Percentiles rank a stretch among this genome's conserved stretches.
phyloP scores from a whole-genome alignment of 768 basidiomycete genomes.

The Clavaria fumosa region DNA sequence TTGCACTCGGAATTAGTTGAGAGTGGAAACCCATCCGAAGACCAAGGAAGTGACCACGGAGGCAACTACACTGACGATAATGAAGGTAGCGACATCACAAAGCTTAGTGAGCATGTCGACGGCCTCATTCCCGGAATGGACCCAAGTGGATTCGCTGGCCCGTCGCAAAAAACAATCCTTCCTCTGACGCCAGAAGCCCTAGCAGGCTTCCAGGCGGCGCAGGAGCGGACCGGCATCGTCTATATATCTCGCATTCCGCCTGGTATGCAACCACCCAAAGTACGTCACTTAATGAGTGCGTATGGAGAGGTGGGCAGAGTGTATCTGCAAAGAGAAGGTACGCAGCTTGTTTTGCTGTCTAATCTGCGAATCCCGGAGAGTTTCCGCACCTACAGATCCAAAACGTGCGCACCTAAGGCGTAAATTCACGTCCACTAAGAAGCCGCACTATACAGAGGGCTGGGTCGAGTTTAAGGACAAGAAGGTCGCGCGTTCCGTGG shows the following conservation, averaged over 20 bases:
- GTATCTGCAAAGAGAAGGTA: slow-evolving; percentile 88
- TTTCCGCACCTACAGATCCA: slow-evolving; percentile 34
- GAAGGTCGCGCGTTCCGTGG: slow-evolving; percentile 74
- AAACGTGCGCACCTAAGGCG: slow-evolving; percentile 75
- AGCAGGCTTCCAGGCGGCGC: slow-evolving; percentile 56
- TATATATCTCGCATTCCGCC: slow-evolving; percentile 96
- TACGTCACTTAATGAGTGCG: slow-evolving; percentile 80
- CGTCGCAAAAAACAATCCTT: slow-evolving; percentile 35
- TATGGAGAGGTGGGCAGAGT: slow-evolving; percentile 88
- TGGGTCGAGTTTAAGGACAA: slow-evolving; percentile 99
- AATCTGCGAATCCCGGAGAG: not conserved
- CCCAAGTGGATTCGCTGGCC: slow-evolving; percentile 41
- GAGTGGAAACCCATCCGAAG: no score
- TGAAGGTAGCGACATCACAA: no score
- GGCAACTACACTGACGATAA: no score
- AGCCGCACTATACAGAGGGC: slow-evolving; percentile 84
- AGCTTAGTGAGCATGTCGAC: no score
- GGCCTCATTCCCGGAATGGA: slow-evolving; percentile 36
- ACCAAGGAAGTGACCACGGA: no score
- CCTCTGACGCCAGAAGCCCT: slow-evolving; percentile 64
- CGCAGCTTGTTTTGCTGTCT: slow-evolving; percentile 9
- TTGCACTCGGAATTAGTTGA: no score
- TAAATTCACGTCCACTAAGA: slow-evolving; percentile 73
- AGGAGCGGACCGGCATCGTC: slow-evolving; percentile 68
- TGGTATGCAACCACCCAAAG: slow-evolving; percentile 93